Conservation (phyloP, 2,329 filamentous ascomycete species). For the Fusarium metavorans region DNA sequence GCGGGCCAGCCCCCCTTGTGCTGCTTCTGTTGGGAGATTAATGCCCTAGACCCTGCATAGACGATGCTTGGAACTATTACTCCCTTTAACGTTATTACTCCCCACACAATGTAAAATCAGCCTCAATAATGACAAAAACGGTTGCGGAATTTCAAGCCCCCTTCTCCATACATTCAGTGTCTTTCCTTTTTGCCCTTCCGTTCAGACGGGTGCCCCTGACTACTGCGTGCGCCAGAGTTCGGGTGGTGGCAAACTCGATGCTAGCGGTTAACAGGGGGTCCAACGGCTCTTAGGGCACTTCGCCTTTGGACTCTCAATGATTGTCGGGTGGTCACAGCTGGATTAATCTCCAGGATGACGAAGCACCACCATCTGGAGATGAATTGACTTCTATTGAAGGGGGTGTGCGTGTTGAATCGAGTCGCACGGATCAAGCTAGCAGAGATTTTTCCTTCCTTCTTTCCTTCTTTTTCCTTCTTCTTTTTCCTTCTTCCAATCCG, state of each 20-base stretch:
- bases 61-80: constrained; percentile 27
- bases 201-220: constrained; percentile 39
- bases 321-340: constrained; percentile 2
- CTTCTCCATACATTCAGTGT: constrained; percentile 2
- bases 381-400: constrained; percentile 4
- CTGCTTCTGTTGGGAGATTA: constrained; percentile 47
- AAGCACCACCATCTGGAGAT: constrained; percentile 18
- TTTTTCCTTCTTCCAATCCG: constrained; percentile 34
- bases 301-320: neutral
- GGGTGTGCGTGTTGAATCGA: constrained; percentile 6
- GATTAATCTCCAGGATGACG: constrained; percentile 17
- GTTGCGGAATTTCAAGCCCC: constrained; percentile 23
- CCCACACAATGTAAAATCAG: constrained; percentile 27
- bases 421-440: constrained; percentile 19
- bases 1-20: constrained; percentile 28
- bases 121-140: constrained; percentile 28
- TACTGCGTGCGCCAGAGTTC: constrained; percentile 33
- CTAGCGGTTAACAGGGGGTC: constrained; percentile 39
- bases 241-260: constrained; percentile 43
- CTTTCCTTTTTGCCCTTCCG: neutral
- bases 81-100: constrained; percentile 20
- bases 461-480: constrained; percentile 24
- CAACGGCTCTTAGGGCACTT: constrained; percentile 39
- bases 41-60: constrained; percentile 40
- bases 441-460: constrained; percentile 30